A percentile compares a stretch with the other conserved stretches of the same genome.
Evolutionary conservation across 345 rosid genomes (phyloP).

Genomic region (Noccaea caerulescens): DNA sequence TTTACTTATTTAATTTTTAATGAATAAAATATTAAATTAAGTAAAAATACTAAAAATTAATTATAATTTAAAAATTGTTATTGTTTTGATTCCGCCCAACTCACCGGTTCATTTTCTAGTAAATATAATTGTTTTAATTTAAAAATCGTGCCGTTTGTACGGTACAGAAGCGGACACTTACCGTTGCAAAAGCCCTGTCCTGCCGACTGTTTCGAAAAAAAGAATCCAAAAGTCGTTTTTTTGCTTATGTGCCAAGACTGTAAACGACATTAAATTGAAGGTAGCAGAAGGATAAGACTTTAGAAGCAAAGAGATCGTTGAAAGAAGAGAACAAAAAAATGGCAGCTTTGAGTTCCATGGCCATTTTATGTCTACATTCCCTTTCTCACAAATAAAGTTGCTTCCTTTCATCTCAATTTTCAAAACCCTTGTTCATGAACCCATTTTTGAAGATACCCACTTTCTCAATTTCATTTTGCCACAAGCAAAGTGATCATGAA

Average conservation of each 20-base stretch:
- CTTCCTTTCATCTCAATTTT: constrained; percentile 24
- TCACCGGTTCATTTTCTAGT: no score
- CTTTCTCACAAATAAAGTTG: constrained; percentile 9
- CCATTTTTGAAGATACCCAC: constrained; percentile 20
- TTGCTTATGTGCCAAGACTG: background rate
- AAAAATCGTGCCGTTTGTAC: constrained; percentile 1
- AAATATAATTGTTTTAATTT: no score
- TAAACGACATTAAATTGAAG: background rate
- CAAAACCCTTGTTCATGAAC: constrained; percentile 29
- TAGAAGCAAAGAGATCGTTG: background rate
- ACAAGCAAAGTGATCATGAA: constrained; percentile 12
- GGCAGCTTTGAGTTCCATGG: constrained; percentile 38
- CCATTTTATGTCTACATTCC: constrained; percentile 26
- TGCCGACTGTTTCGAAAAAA: background rate
- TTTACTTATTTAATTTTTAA: no score
- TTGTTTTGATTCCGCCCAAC: no score
- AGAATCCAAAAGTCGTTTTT: background rate
- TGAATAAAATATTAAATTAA: no score
- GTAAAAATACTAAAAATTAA: no score
- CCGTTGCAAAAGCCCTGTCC: background rate
- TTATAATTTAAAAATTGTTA: no score
- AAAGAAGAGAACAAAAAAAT: constrained; percentile 15
- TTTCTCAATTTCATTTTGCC: constrained; percentile 28
- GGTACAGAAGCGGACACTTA: background rate
- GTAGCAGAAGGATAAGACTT: constrained; percentile 1